Evolutionary conservation across 352 stramenopile species (phyloP).

Genomic region (Phytophthora uliginosa): DNA sequence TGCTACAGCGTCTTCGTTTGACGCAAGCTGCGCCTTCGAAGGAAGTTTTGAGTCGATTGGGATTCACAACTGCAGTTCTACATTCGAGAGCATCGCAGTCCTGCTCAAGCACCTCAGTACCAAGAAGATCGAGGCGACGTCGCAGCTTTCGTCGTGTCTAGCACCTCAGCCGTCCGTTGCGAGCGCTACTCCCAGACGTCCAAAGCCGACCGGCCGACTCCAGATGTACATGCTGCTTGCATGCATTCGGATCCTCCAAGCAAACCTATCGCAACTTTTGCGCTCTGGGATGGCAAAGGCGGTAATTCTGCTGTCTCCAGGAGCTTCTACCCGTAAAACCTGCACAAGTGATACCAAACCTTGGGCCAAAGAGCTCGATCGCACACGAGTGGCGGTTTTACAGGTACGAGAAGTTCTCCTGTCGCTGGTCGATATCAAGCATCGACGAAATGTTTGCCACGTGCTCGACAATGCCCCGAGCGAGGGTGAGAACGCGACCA

Average conservation of each 20-base stretch:
- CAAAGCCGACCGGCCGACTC: constrained; percentile 19
- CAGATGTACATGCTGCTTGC: constrained; percentile 78
- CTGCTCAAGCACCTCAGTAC: constrained; percentile 56
- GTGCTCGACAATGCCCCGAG: constrained; percentile 24
- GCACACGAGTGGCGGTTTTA: constrained; percentile 28
- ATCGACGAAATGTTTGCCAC: constrained; percentile 26
- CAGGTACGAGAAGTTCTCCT: constrained; percentile 46
- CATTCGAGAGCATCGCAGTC: constrained; percentile 49
- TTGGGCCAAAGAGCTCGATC: constrained; percentile 30
- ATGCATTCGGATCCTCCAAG: constrained; percentile 77
- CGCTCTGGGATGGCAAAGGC: constrained; percentile 60
- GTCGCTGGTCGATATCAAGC: constrained; percentile 47
- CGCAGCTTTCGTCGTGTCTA: constrained; percentile 23
- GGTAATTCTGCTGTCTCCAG: constrained; percentile 35
- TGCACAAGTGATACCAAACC: constrained; percentile 3
- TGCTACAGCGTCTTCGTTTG: not conserved
- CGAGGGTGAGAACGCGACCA: constrained; percentile 29
- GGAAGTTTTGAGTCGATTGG: constrained; percentile 54
- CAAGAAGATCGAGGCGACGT: constrained; percentile 40
- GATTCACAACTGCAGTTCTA: constrained; percentile 57
- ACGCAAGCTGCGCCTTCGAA: constrained; percentile 37
- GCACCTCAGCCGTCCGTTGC: not conserved
- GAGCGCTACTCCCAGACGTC: constrained; percentile 13
- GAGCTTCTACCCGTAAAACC: not conserved
- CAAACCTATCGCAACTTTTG: constrained; percentile 79